Conservation (phyloP, 345 rosid species). For the Clarkia xantiana region DNA sequence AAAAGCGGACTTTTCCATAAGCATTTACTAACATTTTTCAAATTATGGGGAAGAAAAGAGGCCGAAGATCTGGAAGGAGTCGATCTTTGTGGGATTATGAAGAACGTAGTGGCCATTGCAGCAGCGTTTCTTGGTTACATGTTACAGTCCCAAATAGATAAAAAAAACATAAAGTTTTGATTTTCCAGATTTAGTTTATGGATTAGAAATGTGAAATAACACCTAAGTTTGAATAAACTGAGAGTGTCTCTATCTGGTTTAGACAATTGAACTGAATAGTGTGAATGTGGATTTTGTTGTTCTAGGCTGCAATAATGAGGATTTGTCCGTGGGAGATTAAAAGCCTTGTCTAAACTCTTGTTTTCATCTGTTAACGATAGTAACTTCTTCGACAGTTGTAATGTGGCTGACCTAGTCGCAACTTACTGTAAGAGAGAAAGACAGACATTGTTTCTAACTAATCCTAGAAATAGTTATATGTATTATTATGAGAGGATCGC, state of each 20-base stretch:
- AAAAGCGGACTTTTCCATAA: background rate
- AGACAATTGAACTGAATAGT: no score
- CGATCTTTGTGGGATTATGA: constrained; percentile 87
- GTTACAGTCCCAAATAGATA: background rate
- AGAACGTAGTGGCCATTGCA: constrained; percentile 90
- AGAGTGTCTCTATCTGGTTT: no score
- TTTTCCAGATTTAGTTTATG: constrained; percentile 68
- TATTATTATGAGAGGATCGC: no score
- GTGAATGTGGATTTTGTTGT: no score
- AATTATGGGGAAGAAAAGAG: constrained; percentile 12
- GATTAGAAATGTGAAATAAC: constrained; percentile 93
- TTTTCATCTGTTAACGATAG: constrained; percentile 74
- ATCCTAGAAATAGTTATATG: no score
- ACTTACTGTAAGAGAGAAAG: constrained; percentile 56
- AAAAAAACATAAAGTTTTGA: background rate
- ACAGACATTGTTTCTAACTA: background rate
- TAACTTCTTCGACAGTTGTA: constrained; percentile 92
- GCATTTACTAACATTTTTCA: background rate
- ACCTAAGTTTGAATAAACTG: constrained; percentile 34
- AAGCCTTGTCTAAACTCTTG: constrained; percentile 61
- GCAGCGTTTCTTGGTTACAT: constrained; percentile 19
- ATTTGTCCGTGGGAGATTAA: constrained; percentile 93
- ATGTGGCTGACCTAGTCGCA: constrained; percentile 84
- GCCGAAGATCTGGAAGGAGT: constrained; percentile 93
- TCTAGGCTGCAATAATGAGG: constrained; percentile 92